A percentile compares a stretch with the other conserved stretches of the same genome.
phyloP scores from a whole-genome alignment of 768 basidiomycete genomes.

The Tulasnella sp. region DNA sequence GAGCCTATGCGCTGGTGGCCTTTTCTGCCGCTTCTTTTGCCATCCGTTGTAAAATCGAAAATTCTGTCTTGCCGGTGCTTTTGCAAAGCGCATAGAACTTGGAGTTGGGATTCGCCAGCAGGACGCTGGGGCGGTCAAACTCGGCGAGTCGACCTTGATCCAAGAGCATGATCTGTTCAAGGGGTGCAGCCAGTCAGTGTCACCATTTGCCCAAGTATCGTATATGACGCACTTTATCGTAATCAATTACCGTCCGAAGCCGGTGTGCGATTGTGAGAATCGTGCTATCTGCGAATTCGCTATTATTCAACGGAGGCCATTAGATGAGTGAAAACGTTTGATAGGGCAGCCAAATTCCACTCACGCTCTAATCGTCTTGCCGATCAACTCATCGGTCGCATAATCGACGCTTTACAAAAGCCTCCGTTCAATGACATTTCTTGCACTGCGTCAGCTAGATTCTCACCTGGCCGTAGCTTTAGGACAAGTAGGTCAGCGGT shows the following conservation, averaged over 20 bases:
- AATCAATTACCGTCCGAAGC: conserved; percentile 26
- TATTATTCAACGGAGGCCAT: background rate
- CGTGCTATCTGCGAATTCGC: conserved; percentile 28
- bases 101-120: conserved; percentile 56
- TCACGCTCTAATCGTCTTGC: conserved; percentile 32
- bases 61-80: conserved; percentile 70
- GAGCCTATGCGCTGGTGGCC: background rate
- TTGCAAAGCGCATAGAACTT: conserved; percentile 67
- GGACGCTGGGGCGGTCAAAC: conserved; percentile 23
- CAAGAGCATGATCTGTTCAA: conserved; percentile 22
- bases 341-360: background rate
- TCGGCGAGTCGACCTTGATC: conserved; percentile 26
- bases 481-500: background rate
- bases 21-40: conserved; percentile 42
- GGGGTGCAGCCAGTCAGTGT: background rate
- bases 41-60: conserved; percentile 63
- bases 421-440: conserved; percentile 36
- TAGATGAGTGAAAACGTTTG: background rate
- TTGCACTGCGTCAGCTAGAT: conserved; percentile 11
- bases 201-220: background rate
- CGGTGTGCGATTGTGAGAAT: conserved; percentile 29
- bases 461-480: conserved; percentile 23
- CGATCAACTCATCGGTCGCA: conserved; percentile 32
- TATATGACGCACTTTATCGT: conserved; percentile 20
- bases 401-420: conserved; percentile 9